Evolutionary conservation across 2,329 filamentous ascomycete genomes (phyloP).

Genomic region (Aspergillus terreus): DNA sequence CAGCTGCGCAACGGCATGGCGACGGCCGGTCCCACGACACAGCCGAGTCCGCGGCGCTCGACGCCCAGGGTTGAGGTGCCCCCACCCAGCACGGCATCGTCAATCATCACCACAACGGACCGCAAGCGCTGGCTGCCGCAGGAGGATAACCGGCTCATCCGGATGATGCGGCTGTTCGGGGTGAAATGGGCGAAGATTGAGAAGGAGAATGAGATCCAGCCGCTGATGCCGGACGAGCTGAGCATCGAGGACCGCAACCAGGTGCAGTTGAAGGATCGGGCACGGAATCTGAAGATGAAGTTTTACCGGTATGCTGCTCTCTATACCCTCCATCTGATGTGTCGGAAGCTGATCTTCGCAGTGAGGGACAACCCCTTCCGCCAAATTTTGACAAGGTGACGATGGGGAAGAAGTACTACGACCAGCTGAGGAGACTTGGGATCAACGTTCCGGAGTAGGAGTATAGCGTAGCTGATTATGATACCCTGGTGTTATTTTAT

Average conservation of each 20-base stretch:
- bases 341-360: conserved; percentile 6
- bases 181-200: conserved; percentile 48
- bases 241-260: conserved; percentile 42
- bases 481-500: no score
- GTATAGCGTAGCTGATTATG: no score
- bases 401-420: conserved; percentile 26
- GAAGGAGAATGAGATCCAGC: conserved; percentile 26
- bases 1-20: conserved; percentile 4
- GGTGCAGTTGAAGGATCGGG: conserved; percentile 54
- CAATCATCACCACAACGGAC: not conserved
- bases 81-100: not conserved
- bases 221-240: conserved; percentile 25
- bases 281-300: conserved; percentile 50
- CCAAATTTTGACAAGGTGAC: conserved; percentile 42
- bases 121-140: conserved; percentile 31
- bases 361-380: conserved; percentile 34
- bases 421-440: conserved; percentile 8
- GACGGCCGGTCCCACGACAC: no score
- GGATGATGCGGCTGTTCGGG: conserved; percentile 47
- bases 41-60: no score
- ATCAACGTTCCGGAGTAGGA: conserved; percentile 3
- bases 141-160: conserved; percentile 45
- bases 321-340: not conserved
- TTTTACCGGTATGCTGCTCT: conserved; percentile 6
- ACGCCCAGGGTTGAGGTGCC: no score